Evolutionary conservation across 2,329 filamentous ascomycete genomes (phyloP).

Genomic region (Dothideomycetes sp.): DNA sequence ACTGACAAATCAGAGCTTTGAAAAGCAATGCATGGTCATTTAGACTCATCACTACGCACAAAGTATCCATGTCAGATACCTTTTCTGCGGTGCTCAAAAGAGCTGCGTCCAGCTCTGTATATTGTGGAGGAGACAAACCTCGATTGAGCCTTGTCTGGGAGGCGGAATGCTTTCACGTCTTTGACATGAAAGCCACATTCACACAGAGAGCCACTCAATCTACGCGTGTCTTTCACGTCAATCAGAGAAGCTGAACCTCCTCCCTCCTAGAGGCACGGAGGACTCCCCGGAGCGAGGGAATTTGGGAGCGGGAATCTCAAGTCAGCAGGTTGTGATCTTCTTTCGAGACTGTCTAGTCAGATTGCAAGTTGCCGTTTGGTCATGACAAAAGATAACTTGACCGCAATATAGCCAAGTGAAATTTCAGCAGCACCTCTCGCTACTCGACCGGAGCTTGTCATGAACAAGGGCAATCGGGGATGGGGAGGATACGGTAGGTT

Average conservation of each 20-base stretch:
- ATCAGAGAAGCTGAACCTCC: too few species aligned
- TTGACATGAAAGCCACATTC: constrained; percentile 8
- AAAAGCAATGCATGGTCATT: too few species aligned
- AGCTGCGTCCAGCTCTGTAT: constrained; percentile 3
- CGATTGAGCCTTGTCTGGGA: constrained; percentile 1
- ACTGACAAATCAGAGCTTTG: constrained; percentile 5
- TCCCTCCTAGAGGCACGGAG: too few species aligned
- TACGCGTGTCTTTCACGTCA: constrained; percentile 4
- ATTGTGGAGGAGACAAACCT: constrained; percentile 5
- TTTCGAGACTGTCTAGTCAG: constrained; percentile 1
- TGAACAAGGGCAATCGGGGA: constrained; percentile 7
- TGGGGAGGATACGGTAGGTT: constrained; percentile 7
- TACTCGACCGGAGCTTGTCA: too few species aligned
- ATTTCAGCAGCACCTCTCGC: too few species aligned
- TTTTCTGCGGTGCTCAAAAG: constrained; percentile 3
- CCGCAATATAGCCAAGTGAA: not conserved
- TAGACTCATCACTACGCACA: too few species aligned
- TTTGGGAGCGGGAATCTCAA: constrained; percentile 5
- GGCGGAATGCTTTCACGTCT: constrained; percentile 8
- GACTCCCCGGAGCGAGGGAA: too few species aligned
- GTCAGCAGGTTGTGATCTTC: constrained; percentile 8
- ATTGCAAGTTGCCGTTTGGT: not conserved
- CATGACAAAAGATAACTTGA: constrained; percentile 3
- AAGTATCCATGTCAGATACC: too few species aligned
- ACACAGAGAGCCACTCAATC: constrained; percentile 11